Base-by-base conservation (phyloP, 2,329 filamentous ascomycete species). In the Colletotrichum karsti region DNA sequence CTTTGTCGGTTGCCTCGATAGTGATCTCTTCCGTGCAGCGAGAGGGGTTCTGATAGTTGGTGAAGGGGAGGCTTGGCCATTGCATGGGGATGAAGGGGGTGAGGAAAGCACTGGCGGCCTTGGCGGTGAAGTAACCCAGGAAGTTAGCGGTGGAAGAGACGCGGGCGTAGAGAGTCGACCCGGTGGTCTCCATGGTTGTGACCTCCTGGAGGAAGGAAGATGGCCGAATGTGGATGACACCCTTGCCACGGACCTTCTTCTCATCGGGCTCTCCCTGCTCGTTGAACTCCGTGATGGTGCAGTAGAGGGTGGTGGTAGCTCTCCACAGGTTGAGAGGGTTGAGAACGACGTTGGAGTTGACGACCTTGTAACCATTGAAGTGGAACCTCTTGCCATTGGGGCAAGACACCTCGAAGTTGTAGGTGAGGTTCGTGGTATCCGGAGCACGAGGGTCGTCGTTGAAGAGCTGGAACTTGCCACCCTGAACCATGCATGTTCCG, bases 351-450 rank as follows among this genome's bases (percentile, higher is more conserved):
- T 86, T 86, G 6, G 89, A 85, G 75, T 91, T 85, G 46, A 91
- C 83, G 2, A 88, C 81, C 76, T 91, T 91, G 78, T 86, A 88
- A 0, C 88, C 89, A 69, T 89, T 82, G 73, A 92, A 88, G 67
- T 87, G 85, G 50, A 89, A 82, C 48, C 78, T 79, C 50, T 81
- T 78, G 13, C 86, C 87, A 67, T 87, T 79, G 5, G 84, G 80
- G 5, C 86, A 86, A 22, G 80, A 80, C 82, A 91, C 86, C 70
- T 87, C 85, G 67, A 91, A 88, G 72, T 90, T 84, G 73, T 92
- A 92, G 0, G 84, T 85, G n/a, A 92, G 76, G 69, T 88, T 90
- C 41, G 81, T 82, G 5, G 87, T 89, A 20, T 88, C 88, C 0
- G 89, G 84, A 0, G 85, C 82, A 63, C 84, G 81, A 26, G 81